Evolutionary conservation across 306 rosid genomes (phyloP).

Genomic region (Cucumis melo): DNA sequence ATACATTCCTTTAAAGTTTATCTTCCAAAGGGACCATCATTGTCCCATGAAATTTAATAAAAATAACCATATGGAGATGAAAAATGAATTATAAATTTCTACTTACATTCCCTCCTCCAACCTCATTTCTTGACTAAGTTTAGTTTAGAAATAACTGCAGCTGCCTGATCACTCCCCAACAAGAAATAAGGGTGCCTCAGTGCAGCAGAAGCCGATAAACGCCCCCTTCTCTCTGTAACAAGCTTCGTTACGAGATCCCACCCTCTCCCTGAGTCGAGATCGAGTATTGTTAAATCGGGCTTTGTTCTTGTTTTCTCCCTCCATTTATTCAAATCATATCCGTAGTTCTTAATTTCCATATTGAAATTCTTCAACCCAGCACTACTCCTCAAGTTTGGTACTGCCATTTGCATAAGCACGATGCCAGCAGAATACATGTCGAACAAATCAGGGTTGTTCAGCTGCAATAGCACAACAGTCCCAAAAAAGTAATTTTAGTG

Average conservation of each 20-base stretch:
- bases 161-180: conserved; percentile 88
- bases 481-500: neutral
- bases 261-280: conserved; percentile 75
- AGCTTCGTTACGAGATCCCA: conserved; percentile 86
- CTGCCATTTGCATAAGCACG: conserved; percentile 87
- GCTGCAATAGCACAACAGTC: conserved; percentile 33
- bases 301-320: conserved; percentile 49
- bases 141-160: conserved; percentile 72
- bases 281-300: conserved; percentile 59
- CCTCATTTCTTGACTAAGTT: conserved; percentile 41
- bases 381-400: conserved; percentile 61
- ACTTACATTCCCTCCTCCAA: neutral
- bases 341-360: conserved; percentile 44
- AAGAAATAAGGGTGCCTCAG: conserved; percentile 86
- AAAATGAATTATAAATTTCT: neutral
- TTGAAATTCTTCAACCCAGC: conserved; percentile 84
- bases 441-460: conserved; percentile 90
- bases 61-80: neutral
- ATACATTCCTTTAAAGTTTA: neutral
- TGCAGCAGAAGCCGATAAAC: conserved; percentile 73
- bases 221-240: conserved; percentile 66
- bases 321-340: conserved; percentile 73
- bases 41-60: neutral
- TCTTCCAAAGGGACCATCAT: neutral
- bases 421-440: conserved; percentile 96